Conservation (phyloP, 768 basidiomycete genomes). For the Termitomyces sp. region DNA sequence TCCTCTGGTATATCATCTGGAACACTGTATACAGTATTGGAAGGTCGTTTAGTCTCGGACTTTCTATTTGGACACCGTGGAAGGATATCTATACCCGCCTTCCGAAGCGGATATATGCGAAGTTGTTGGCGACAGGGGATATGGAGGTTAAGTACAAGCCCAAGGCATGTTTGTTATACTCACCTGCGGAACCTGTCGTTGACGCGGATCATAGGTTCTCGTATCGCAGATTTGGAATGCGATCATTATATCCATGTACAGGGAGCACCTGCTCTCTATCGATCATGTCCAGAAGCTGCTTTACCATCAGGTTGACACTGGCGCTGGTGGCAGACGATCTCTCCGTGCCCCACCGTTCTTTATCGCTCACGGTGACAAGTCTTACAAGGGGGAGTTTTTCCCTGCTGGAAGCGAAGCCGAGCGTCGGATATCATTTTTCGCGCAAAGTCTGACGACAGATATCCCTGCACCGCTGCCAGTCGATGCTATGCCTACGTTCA, state of each 20-base stretch:
- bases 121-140: slow-evolving; percentile 86
- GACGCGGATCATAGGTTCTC: slow-evolving; percentile 54
- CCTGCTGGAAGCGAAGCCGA: slow-evolving; percentile 93
- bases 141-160: slow-evolving; percentile 99
- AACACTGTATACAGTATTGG: slow-evolving; percentile 91
- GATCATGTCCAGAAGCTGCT: slow-evolving; percentile 98
- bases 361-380: slow-evolving; percentile 90
- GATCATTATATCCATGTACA: slow-evolving; percentile 99
- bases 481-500: slow-evolving; percentile 99
- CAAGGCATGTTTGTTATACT: slow-evolving; percentile 54
- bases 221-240: slow-evolving; percentile 99
- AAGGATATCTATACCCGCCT: slow-evolving; percentile 93
- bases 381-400: slow-evolving; percentile 82
- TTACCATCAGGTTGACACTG: slow-evolving; percentile 90
- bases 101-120: slow-evolving; percentile 96
- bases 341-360: slow-evolving; percentile 97
- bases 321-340: slow-evolving; percentile 78
- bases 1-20: slow-evolving; percentile 99
- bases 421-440: slow-evolving; percentile 97
- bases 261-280: slow-evolving; percentile 97
- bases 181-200: neutral
- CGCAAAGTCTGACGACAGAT: slow-evolving; percentile 93
- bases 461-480: slow-evolving; percentile 92
- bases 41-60: slow-evolving; percentile 82
- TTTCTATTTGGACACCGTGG: slow-evolving; percentile 99